Evolutionary conservation across 2,329 filamentous ascomycete species (phyloP).

Genomic region (Teratosphaeria pseudoeucalypti): DNA sequence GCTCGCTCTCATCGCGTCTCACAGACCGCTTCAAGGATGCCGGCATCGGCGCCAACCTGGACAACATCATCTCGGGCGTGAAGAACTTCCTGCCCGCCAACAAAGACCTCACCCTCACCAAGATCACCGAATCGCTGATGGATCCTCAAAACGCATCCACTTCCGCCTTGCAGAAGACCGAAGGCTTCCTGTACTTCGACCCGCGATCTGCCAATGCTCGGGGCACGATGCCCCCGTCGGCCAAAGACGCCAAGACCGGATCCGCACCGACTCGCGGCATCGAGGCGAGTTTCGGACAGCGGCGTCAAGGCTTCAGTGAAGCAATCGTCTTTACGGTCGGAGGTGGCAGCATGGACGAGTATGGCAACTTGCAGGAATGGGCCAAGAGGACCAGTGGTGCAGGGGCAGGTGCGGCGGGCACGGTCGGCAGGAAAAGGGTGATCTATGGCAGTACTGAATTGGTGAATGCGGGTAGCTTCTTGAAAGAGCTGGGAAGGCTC

Average conservation of each 20-base stretch:
- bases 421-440: constrained; percentile 61
- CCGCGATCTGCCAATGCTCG: constrained; percentile 86
- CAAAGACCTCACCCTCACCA: constrained; percentile 90
- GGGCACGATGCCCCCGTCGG: constrained; percentile 78
- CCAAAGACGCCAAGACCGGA: constrained; percentile 29
- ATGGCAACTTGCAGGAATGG: constrained; percentile 96
- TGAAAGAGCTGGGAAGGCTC: constrained; percentile 47
- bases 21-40: constrained; percentile 92
- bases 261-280: constrained; percentile 46
- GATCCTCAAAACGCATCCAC: constrained; percentile 83
- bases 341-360: constrained; percentile 97
- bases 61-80: constrained; percentile 86
- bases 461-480: constrained; percentile 52
- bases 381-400: constrained; percentile 58
- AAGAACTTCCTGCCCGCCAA: constrained; percentile 98
- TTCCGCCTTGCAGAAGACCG: constrained; percentile 89
- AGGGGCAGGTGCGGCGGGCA: constrained; percentile 38
- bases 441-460: constrained; percentile 88
- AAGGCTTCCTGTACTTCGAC: constrained; percentile 95
- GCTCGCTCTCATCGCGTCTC: constrained; percentile 77
- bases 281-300: constrained; percentile 78
- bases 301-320: constrained; percentile 43
- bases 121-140: constrained; percentile 97
- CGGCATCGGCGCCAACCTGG: constrained; percentile 76
- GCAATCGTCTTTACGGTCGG: constrained; percentile 43